Conservation (phyloP, 495 filamentous ascomycete genomes). For the Bombardia bombarda region DNA sequence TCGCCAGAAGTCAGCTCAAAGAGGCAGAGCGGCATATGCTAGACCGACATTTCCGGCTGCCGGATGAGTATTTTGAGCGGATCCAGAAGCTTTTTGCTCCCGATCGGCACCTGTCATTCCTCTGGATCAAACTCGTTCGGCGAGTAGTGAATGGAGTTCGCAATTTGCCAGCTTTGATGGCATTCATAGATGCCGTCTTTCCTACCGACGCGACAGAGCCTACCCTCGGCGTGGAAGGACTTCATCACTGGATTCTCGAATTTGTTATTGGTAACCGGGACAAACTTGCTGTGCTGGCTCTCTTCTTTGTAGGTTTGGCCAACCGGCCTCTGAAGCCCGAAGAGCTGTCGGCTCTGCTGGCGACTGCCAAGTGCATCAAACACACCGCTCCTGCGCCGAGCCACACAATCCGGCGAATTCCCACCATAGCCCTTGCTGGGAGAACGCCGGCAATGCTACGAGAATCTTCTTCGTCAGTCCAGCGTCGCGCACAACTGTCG, state of each 20-base stretch:
- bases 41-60: neutral
- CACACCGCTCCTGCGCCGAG: neutral
- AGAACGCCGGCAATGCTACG: neutral
- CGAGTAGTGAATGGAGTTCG: slow-evolving; percentile 1
- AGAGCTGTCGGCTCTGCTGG: neutral
- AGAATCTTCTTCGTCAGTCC: neutral
- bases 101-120: neutral
- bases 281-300: slow-evolving; percentile 1
- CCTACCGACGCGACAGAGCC: neutral
- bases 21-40: slow-evolving; percentile 1
- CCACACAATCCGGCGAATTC: neutral
- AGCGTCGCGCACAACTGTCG: neutral
- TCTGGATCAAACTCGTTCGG: slow-evolving; percentile 2
- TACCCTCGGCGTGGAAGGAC: neutral
- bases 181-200: neutral
- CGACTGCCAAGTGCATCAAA: neutral
- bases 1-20: slow-evolving; percentile 1
- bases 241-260: slow-evolving; percentile 3
- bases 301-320: slow-evolving; percentile 2
- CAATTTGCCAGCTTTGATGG: neutral
- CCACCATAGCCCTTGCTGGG: neutral
- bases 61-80: slow-evolving; percentile 3
- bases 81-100: slow-evolving; percentile 1
- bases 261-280: slow-evolving; percentile 2
- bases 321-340: slow-evolving; percentile 1